A percentile compares a stretch with the other conserved stretches of the same genome.
Evolutionary conservation across 2,329 filamentous ascomycete genomes (phyloP).

Genomic region (Teratosphaeria zuluensis): DNA sequence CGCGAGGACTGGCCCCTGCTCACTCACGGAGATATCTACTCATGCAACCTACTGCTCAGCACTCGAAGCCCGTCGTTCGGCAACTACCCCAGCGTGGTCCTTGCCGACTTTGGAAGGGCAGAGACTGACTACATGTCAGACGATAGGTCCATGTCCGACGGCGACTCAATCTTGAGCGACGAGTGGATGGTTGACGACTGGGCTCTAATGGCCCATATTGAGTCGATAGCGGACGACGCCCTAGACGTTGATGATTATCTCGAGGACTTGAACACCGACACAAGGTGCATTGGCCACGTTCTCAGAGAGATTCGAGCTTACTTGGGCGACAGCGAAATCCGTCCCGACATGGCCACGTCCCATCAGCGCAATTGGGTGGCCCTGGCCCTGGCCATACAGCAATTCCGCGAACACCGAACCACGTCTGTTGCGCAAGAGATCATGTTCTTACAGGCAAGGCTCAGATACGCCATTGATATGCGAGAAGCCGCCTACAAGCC

Average conservation of each 20-base stretch:
- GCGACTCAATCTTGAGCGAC: not conserved
- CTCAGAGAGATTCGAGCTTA: not conserved
- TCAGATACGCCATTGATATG: not conserved
- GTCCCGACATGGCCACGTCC: not conserved
- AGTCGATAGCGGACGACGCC: not conserved
- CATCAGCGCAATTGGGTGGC: not conserved
- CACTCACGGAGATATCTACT: not conserved
- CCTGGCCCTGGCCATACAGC: not conserved
- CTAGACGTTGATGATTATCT: not conserved
- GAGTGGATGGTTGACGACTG: not conserved
- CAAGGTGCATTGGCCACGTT: not conserved
- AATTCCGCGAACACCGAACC: not conserved
- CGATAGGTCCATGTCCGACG: not conserved
- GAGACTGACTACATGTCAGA: not conserved
- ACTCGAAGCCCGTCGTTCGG: not conserved
- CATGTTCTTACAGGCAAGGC: not conserved
- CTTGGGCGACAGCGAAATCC: not conserved
- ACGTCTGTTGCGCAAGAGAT: not conserved
- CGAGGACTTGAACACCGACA: not conserved
- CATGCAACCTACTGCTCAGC: not conserved
- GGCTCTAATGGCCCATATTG: not conserved
- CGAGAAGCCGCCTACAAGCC: not conserved
- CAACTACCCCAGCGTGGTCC: not conserved
- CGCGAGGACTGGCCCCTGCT: not conserved
- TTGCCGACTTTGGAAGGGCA: constrained; percentile 1